Evolutionary conservation across 1,284 basidiomycete species (phyloP).

Genomic region (Veloboletus limbatus): DNA sequence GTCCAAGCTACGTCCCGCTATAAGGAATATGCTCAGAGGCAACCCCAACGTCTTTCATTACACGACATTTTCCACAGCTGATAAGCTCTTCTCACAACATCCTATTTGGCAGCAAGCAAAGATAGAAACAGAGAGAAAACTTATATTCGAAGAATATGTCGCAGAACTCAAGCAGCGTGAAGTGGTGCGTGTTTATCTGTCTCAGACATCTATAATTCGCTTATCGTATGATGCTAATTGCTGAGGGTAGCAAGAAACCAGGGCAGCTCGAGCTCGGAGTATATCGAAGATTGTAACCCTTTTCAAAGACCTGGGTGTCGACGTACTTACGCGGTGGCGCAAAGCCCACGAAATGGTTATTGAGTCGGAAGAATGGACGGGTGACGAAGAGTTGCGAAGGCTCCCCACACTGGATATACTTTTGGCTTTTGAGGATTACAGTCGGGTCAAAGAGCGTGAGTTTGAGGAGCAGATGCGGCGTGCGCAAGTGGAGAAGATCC

Average conservation of each 20-base stretch:
- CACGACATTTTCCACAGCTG: slow-evolving; percentile 83
- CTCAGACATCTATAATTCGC: slow-evolving; percentile 2
- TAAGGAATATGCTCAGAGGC: slow-evolving; percentile 80
- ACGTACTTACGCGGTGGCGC: slow-evolving; percentile 87
- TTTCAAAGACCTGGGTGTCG: slow-evolving; percentile 81
- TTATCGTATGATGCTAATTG: slow-evolving; percentile 7
- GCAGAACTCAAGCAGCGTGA: slow-evolving; percentile 80
- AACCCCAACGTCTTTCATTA: slow-evolving; percentile 86
- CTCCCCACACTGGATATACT: slow-evolving; percentile 89
- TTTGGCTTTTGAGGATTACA: slow-evolving; percentile 89
- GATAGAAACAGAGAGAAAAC: slow-evolving; percentile 77
- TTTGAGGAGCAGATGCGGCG: slow-evolving; percentile 81
- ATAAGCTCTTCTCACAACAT: slow-evolving; percentile 78
- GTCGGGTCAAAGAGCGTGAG: slow-evolving; percentile 81
- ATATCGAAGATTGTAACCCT: slow-evolving; percentile 75
- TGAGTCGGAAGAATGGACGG: slow-evolving; percentile 75
- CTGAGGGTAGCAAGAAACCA: slow-evolving; percentile 63
- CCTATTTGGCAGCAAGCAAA: slow-evolving; percentile 86
- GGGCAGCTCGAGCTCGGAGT: slow-evolving; percentile 71
- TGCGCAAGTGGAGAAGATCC: slow-evolving; percentile 76
- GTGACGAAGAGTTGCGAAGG: slow-evolving; percentile 70
- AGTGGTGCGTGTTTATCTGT: slow-evolving; percentile 53
- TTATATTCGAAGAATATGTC: slow-evolving; percentile 90
- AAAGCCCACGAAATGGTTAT: slow-evolving; percentile 73
- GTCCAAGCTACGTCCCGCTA: slow-evolving; percentile 77